Evolutionary conservation across 148 eudicot genomes (phyloP), one percentile per base, ranked within the genome.

Genomic region (Nepenthes mirabilis): DNA sequence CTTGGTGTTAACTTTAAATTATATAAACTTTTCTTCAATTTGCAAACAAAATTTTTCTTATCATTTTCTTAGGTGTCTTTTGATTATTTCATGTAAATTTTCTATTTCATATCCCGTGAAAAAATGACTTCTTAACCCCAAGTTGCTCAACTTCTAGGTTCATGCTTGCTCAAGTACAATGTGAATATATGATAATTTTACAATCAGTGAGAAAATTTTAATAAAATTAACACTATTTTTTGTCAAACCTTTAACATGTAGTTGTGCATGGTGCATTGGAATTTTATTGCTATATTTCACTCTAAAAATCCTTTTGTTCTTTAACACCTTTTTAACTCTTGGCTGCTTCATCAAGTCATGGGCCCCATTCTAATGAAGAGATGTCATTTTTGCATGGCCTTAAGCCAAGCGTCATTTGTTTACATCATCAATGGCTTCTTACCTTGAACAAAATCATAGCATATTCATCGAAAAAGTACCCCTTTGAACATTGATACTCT

Each of bases 171-270:
- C 50, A 37, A 64, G 51, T 2, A 23, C 37, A 14, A 64, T 7
- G 5, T 56, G 32, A 10, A 64, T 64, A 5, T 50, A 64, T 2
- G 51, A 7, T 36, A 64, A 37, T 43, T 64, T 64, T 36, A 64
- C 59, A 3, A 37, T 59, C 6, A 43, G 59, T 12, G 67, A 54
- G 51, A 64, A 64, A 37, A 64, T 64, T 33, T 54, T 59, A 1
- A 1, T 64, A 64, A 54, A 64, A 43, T 64, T 50, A 5, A 64
- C 14, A 13, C 59, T 57, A 3, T 54, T 36, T 45, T 9, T 64
- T 5, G 4, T 53, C 11, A 36, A 64, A 6, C 67, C 36, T 43
- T 55, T 64, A 0, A 64, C 67, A 64, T 37, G 51, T 37, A 55
- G 59, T 14, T 33, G 34, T 54, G 36, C 14, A 6, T 50, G 6